These are phyloP conservation scores for Clonostachys solani DNA, from an alignment of 2,329 filamentous ascomycete species.

Conservation along the genomic window DNA sequence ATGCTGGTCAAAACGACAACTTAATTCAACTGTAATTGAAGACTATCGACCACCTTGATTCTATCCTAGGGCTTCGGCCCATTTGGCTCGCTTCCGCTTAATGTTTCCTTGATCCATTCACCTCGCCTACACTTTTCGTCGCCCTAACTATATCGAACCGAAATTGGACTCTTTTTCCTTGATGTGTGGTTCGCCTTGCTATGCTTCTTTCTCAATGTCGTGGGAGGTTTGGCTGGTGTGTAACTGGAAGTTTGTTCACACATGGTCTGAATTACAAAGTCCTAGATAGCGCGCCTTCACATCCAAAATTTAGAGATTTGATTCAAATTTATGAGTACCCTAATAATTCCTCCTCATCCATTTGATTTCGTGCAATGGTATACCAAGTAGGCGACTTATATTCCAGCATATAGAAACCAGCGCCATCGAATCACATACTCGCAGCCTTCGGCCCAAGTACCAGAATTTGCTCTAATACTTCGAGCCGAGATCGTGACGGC, in stretches of 20 bases:
- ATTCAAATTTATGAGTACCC: neutral
- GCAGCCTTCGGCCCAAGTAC: no score
- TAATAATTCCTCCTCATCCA: neutral
- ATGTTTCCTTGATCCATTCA: neutral
- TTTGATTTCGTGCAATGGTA: neutral
- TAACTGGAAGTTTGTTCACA: no score
- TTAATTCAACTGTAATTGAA: constrained; percentile 56
- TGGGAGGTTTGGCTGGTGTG: no score
- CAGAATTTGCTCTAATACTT: no score
- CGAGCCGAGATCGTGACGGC: no score
- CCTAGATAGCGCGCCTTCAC: constrained; percentile 3
- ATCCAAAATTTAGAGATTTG: constrained; percentile 2
- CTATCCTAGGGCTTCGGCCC: neutral
- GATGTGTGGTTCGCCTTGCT: no score
- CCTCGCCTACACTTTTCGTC: neutral
- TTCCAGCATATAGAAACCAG: neutral
- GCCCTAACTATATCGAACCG: neutral
- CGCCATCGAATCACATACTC: no score
- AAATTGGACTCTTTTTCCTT: no score
- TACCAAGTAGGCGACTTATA: neutral
- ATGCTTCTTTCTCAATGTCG: no score
- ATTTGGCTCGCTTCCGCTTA: neutral
- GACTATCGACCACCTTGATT: neutral
- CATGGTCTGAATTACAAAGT: neutral
- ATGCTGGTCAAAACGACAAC: constrained; percentile 41